Base-by-base conservation (phyloP, 306 rosid genomes). In the Lathyrus oleraceus region DNA sequence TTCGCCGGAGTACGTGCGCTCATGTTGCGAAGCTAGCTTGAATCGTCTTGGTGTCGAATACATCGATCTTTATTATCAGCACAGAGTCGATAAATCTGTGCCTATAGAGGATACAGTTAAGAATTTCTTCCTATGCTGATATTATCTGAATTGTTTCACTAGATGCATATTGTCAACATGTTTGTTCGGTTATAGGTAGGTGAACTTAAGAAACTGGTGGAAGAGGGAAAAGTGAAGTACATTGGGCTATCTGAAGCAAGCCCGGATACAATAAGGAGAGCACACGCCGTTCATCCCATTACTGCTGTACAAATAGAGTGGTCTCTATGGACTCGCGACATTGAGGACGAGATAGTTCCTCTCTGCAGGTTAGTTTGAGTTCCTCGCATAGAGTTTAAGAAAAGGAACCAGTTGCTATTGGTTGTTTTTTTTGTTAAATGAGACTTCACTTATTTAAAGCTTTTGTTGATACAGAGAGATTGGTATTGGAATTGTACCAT, bases 31-130 rank as follows among this genome's bases (percentile, higher is more conserved):
- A 74, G 94, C 87, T 32, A 89, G 96, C 70, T 81, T 91, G 80
- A 86, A 87, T 68, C 90, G 91, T 20, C 97, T 91, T 28, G 86
- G 28, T 17, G 78, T 91, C 5, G 82, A 84, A 8, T 89, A 81
- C 76, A 89, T 89, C 40, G 97, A 91, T 75, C 90, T 91, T 42
- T 91, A 89, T 75, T 91, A 89, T 72, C 94, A 85, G 51, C 96
- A 91, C 49, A 81, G 91, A 40, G 75, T 80, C 11, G 84, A 80
- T 66, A 43, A 5, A 12, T 39, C 84, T 5, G 80, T 83, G 30
- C 87, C 97, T 8, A 87, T 89, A 27, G 97, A 91, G 54, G 88
- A 87, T 25, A 91, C 96, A 44, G 97, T 91, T 44, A 40, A 21
- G 67, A 0, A 49, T 62, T 69, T 74, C 69, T 57, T 64, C 30